Conservation (phyloP, 345 rosid genomes). For the Turnera subulata region DNA sequence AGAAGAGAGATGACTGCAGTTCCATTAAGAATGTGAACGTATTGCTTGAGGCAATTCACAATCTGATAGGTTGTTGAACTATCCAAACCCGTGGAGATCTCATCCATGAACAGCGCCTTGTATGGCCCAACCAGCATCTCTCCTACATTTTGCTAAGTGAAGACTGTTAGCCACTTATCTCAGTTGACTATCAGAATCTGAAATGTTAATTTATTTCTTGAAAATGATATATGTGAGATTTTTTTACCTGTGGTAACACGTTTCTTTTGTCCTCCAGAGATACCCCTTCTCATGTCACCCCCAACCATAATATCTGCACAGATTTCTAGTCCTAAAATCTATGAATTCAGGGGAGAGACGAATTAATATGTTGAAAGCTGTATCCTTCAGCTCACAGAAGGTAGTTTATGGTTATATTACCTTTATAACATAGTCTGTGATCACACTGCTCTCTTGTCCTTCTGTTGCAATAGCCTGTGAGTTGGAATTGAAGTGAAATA, state of each 20-base stretch:
- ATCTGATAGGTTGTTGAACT: constrained; percentile 75
- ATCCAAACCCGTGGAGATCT: constrained; percentile 76
- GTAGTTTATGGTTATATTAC: constrained; percentile 31
- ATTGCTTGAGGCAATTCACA: constrained; percentile 57
- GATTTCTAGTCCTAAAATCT: constrained; percentile 64
- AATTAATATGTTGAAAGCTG: neutral
- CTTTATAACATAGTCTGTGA: constrained; percentile 73
- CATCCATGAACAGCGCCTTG: constrained; percentile 52
- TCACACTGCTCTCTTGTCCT: constrained; percentile 54
- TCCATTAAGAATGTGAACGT: constrained; percentile 51
- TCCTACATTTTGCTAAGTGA: no score
- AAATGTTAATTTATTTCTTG: neutral
- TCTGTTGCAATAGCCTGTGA: constrained; percentile 44
- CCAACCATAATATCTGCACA: constrained; percentile 69
- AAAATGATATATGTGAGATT: no score
- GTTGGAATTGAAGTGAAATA: neutral
- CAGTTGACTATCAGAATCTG: no score
- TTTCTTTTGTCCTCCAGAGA: constrained; percentile 79
- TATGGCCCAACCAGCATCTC: constrained; percentile 63
- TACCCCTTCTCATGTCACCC: constrained; percentile 59
- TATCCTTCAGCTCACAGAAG: neutral
- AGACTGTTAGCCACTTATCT: no score
- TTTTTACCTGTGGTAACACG: constrained; percentile 83
- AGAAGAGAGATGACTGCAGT: constrained; percentile 71
- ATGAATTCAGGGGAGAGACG: constrained; percentile 19